These are phyloP conservation scores for Macrolepiota dolichaula DNA, from an alignment of 768 basidiomycete species.

Conservation along the genomic window DNA sequence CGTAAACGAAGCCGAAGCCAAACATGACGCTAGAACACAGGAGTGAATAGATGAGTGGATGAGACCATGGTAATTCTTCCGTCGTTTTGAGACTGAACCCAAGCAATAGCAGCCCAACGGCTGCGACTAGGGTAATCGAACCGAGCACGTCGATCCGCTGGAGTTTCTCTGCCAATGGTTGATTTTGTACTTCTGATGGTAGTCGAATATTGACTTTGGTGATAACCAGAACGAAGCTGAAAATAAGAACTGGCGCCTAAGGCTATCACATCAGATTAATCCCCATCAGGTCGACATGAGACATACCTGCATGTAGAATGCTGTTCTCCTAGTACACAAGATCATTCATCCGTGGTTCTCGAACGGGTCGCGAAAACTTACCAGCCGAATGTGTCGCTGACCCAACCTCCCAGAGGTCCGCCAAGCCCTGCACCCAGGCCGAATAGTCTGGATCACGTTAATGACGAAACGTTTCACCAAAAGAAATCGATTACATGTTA, in stretches of 20 bases:
- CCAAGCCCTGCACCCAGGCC: slow-evolving; percentile 82
- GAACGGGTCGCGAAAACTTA: slow-evolving; percentile 31
- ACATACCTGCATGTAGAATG: slow-evolving; percentile 80
- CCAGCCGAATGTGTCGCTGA: slow-evolving; percentile 87
- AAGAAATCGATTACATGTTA: slow-evolving; percentile 59
- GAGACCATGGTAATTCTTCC: slow-evolving; percentile 73
- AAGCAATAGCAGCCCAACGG: slow-evolving; percentile 68
- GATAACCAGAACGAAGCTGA: slow-evolving; percentile 68
- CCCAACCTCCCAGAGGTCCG: slow-evolving; percentile 80
- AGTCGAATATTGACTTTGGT: slow-evolving; percentile 77
- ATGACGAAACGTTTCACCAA: slow-evolving; percentile 2
- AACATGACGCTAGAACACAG: slow-evolving; percentile 55
- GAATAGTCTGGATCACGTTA: slow-evolving; percentile 52
- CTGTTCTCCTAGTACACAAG: slow-evolving; percentile 58
- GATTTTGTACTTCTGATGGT: slow-evolving; percentile 61
- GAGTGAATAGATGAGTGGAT: slow-evolving; percentile 69
- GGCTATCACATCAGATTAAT: slow-evolving; percentile 10
- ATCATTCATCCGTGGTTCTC: slow-evolving; percentile 11
- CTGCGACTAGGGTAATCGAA: slow-evolving; percentile 71
- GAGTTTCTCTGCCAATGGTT: slow-evolving; percentile 58
- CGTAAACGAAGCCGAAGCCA: slow-evolving; percentile 60
- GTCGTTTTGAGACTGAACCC: slow-evolving; percentile 77
- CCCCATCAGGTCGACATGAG: slow-evolving; percentile 12
- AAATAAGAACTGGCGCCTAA: slow-evolving; percentile 73
- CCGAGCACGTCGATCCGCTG: slow-evolving; percentile 84